Evolutionary conservation across 2,329 filamentous ascomycete genomes (phyloP).

Genomic region (Nigrospora sphaerica): DNA sequence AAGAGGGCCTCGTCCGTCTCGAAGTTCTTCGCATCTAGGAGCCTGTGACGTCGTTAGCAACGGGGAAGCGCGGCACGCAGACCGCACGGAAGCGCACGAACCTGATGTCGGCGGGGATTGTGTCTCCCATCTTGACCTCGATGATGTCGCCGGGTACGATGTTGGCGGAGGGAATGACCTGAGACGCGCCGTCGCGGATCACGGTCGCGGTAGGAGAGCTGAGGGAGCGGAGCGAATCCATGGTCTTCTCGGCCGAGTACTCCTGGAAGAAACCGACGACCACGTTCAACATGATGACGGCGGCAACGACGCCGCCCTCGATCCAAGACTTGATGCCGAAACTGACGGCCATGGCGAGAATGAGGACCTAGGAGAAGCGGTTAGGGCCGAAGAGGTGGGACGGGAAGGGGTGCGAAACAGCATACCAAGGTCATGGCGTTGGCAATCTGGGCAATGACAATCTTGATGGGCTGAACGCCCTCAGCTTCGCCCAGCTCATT

Average conservation of each 20-base stretch:
- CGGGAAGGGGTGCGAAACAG: neutral
- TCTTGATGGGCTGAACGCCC: conserved; percentile 49
- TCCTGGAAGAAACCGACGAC: conserved; percentile 41
- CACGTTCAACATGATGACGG: conserved; percentile 27
- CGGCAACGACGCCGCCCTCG: conserved; percentile 45
- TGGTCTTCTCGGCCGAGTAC: conserved; percentile 48
- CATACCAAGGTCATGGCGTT: conserved; percentile 59
- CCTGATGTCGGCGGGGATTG: conserved; percentile 33
- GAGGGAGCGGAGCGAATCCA: conserved; percentile 42
- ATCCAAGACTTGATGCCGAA: conserved; percentile 47
- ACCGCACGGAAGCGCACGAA: conserved; percentile 5
- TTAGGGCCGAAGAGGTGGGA: neutral
- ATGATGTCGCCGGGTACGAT: conserved; percentile 53
- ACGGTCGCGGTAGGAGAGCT: conserved; percentile 42
- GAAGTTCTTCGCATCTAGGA: conserved; percentile 46
- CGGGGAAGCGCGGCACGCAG: neutral
- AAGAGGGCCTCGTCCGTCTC: conserved; percentile 56
- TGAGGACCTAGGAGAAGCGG: conserved; percentile 27
- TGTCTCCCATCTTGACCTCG: conserved; percentile 42
- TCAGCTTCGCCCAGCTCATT: conserved; percentile 53
- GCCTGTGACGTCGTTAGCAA: conserved; percentile 9
- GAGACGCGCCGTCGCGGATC: conserved; percentile 40
- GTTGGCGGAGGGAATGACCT: conserved; percentile 44
- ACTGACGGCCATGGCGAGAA: conserved; percentile 44
- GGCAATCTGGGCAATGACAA: conserved; percentile 53